Base-by-base conservation (phyloP, 257 asterid genomes). In the Solanum rostratum region DNA sequence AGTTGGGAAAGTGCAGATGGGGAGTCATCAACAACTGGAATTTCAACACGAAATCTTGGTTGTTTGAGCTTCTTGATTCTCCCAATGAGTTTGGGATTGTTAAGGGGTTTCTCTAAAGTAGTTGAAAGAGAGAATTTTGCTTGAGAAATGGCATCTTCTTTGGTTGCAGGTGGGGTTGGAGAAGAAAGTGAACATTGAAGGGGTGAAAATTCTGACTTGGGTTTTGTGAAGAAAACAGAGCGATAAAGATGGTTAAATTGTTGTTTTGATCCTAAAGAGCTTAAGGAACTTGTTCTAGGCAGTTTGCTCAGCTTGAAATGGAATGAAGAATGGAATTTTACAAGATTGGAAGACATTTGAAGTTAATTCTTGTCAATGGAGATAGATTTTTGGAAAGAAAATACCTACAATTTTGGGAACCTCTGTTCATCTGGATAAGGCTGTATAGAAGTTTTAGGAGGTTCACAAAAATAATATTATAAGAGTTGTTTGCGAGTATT, bases 101-200 rank as follows among this genome's bases (percentile, higher is more conserved):
- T 93, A 83, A 94, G 95, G 63, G 97, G 98, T 87, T 93, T 95
- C 81, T 90, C 94, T 60, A 96, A 87, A 79, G 95, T 84, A 88
- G 94, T 90, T 11, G 86, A 91, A 54, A 96, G 94, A 19, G 97
- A 88, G 60, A 90, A 86, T 91, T 91, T 96, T 79, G 96, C 98
- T 91, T 96, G 98, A 55, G 92, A 89, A 84, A 94, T 90, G 66
- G 98, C 97, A 90, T 93, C 99, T 83, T 93, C 98, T 86, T 87
- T 96, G 10, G 94, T 87, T 79, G 90, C 70, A 37, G 98, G 98
- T 63, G 99, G 98, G 50, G 87, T 90, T 53, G 98, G 90, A 84
- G 95, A 86, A 87, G 95, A 89, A 41, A 86, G 71, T 16, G 90
- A 81, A 87, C 93, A 93, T 43, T 82, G 86, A 1, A 90, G 88